Evolutionary conservation across 2,329 filamentous ascomycete species (phyloP).

Genomic region (Neurospora sp.): DNA sequence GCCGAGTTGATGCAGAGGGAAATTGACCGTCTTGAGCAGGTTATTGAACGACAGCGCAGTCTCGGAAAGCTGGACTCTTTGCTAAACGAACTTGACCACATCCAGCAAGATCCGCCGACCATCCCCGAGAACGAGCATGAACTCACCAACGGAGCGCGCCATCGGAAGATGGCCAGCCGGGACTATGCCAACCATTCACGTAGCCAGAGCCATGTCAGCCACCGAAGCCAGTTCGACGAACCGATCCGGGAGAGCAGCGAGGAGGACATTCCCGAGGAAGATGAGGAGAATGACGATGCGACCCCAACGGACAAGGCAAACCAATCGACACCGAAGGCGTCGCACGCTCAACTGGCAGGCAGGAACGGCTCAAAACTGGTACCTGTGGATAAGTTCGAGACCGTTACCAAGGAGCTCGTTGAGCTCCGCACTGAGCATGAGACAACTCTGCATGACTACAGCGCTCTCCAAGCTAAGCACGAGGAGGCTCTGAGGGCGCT

Average conservation of each 20-base stretch:
- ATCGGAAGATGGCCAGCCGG: constrained; percentile 30
- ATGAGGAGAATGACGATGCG: constrained; percentile 25
- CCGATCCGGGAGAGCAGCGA: constrained; percentile 45
- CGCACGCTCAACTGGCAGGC: constrained; percentile 7
- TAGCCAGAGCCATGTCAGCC: constrained; percentile 44
- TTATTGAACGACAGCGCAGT: constrained; percentile 89
- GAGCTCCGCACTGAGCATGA: constrained; percentile 89
- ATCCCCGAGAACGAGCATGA: constrained; percentile 27
- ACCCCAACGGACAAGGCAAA: constrained; percentile 23
- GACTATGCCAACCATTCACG: constrained; percentile 40
- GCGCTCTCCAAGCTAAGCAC: constrained; percentile 78
- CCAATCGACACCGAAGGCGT: constrained; percentile 16
- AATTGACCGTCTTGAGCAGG: constrained; percentile 85
- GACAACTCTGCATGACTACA: constrained; percentile 68
- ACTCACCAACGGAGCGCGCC: constrained; percentile 30
- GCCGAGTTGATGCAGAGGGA: constrained; percentile 95
- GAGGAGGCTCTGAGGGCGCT: constrained; percentile 77
- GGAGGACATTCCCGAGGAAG: constrained; percentile 23
- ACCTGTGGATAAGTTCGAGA: constrained; percentile 76
- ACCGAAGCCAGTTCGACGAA: constrained; percentile 43
- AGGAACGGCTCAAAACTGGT: constrained; percentile 46
- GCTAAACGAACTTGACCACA: constrained; percentile 78
- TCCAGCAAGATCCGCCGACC: constrained; percentile 50
- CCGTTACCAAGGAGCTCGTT: constrained; percentile 81
- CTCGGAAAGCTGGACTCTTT: constrained; percentile 90